Percentiles rank a stretch among this genome's conserved stretches.
These are phyloP conservation scores for Vicia villosa DNA, from an alignment of 306 rosid species.

Conservation along the genomic window DNA sequence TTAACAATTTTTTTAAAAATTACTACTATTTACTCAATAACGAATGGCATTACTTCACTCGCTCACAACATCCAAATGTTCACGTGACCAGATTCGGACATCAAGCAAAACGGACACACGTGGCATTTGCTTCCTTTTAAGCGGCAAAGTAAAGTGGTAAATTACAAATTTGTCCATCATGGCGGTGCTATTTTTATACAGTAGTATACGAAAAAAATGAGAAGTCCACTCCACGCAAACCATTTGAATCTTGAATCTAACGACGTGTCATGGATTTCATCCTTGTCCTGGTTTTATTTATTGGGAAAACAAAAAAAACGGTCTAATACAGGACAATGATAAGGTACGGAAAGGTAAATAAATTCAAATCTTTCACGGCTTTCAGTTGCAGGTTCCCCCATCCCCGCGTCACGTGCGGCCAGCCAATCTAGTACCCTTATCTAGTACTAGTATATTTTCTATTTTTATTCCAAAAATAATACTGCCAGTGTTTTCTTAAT, in stretches of 20 bases:
- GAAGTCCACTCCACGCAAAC: neutral
- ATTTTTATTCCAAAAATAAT: too few species aligned
- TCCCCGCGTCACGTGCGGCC: neutral
- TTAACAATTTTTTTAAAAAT: too few species aligned
- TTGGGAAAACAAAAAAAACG: neutral
- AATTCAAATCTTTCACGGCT: neutral
- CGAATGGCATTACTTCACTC: too few species aligned
- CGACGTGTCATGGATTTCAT: neutral
- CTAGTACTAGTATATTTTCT: too few species aligned
- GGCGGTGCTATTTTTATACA: slow-evolving; percentile 7
- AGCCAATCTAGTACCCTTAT: too few species aligned
- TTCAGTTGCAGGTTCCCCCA: neutral
- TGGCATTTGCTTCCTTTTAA: slow-evolving; percentile 61
- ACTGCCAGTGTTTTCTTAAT: too few species aligned
- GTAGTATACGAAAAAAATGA: neutral
- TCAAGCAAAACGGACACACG: slow-evolving; percentile 49
- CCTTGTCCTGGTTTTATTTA: too few species aligned
- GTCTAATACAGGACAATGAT: neutral
- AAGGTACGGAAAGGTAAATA: neutral
- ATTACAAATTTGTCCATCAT: slow-evolving; percentile 1
- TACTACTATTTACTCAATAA: too few species aligned
- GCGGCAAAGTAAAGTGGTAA: slow-evolving; percentile 39
- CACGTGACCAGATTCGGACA: slow-evolving; percentile 44
- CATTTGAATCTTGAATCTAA: neutral
- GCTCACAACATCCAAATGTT: too few species aligned